Conservation (phyloP, 169 alveolate genomes). For the Plasmodium cynomolgi region DNA sequence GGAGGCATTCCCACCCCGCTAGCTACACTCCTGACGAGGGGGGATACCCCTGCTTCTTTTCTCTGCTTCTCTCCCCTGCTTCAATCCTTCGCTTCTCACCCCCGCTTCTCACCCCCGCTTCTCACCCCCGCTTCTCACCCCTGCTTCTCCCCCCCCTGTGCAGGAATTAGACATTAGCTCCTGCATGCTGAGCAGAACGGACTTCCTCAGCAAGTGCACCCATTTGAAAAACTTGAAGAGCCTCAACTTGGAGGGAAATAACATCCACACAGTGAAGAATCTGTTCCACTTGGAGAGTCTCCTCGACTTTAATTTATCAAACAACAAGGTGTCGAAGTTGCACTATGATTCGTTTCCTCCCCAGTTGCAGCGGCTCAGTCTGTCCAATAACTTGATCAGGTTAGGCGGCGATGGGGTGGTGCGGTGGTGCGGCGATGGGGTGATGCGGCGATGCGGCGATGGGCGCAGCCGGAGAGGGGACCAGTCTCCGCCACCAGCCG, state of each 20-base stretch:
- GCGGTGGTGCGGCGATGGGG: background rate
- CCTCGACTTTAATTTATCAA: constrained; percentile 26
- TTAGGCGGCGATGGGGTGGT: background rate
- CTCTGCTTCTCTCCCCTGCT: background rate
- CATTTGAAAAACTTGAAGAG: constrained; percentile 21
- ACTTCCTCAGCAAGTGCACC: constrained; percentile 24
- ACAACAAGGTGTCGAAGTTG: constrained; percentile 63
- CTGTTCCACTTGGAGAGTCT: constrained; percentile 2
- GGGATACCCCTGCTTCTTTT: background rate
- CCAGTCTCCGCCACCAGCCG: too few relatives aligned
- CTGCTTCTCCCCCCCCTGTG: background rate
- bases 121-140: background rate
- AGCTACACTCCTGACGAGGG: background rate
- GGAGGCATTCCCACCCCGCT: background rate
- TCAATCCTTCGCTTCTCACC: too few relatives aligned
- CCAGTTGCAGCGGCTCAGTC: background rate
- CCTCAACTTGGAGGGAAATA: constrained; percentile 62
- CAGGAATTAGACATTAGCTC: constrained; percentile 55
- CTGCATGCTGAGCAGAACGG: constrained; percentile 29
- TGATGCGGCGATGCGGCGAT: background rate
- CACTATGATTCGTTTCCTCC: constrained; percentile 31
- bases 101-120: background rate
- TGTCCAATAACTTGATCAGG: constrained; percentile 71
- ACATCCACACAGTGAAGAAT: constrained; percentile 19
- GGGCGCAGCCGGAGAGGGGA: background rate